phyloP scores from a whole-genome alignment of 1,284 basidiomycete species.

The Melampsora americana region DNA sequence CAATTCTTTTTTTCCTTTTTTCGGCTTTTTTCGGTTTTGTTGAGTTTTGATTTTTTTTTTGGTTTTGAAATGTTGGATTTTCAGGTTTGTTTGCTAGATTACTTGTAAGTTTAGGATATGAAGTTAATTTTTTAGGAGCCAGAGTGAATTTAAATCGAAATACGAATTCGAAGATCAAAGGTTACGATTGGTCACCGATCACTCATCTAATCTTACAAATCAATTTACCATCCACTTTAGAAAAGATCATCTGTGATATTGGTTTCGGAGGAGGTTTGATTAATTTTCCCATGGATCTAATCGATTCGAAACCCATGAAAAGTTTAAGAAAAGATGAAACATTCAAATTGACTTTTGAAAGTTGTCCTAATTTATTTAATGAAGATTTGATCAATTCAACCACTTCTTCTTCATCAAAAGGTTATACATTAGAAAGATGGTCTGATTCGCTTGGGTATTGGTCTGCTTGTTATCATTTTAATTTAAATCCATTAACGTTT shows the following conservation, averaged over 20 bases:
- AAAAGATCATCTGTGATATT: slow-evolving; percentile 20
- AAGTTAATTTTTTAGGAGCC: not conserved
- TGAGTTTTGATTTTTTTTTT: not conserved
- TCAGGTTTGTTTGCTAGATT: slow-evolving; percentile 24
- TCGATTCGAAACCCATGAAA: not conserved
- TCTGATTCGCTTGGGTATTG: slow-evolving; percentile 8
- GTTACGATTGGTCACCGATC: slow-evolving; percentile 7
- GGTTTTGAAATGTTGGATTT: not conserved
- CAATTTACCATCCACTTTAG: not conserved
- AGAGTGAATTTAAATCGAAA: not conserved
- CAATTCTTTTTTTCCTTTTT: too few species aligned
- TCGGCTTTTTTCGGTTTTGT: not conserved
- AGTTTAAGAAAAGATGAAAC: slow-evolving; percentile 3
- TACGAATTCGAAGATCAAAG: not conserved
- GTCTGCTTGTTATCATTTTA: slow-evolving; percentile 25
- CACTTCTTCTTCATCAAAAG: too few species aligned
- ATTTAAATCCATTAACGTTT: slow-evolving; percentile 8
- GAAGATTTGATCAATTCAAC: too few species aligned
- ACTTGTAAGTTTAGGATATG: slow-evolving; percentile 9
- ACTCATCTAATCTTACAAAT: not conserved
- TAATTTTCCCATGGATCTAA: slow-evolving; percentile 11
- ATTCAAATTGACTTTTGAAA: slow-evolving; percentile 4
- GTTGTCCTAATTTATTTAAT: not conserved
- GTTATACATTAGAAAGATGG: slow-evolving; percentile 17
- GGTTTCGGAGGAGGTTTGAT: slow-evolving; percentile 20